Conservation (phyloP, 2,329 filamentous ascomycete species). For the Cladobotryum protrusum region DNA sequence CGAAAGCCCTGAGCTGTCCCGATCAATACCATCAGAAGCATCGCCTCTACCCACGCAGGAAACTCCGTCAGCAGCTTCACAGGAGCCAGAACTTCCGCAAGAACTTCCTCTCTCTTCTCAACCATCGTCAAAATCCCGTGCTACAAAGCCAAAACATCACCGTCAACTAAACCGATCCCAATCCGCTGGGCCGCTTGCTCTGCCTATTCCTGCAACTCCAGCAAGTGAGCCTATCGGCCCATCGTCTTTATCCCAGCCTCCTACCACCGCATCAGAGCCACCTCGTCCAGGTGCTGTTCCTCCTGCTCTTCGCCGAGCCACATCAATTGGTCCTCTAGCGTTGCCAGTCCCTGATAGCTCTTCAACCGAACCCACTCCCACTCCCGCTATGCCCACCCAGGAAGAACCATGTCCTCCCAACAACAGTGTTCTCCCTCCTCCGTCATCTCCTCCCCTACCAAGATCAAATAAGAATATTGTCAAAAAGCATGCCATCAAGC, state of each 20-base stretch:
- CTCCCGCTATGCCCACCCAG: conserved; percentile 20
- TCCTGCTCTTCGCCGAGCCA: conserved; percentile 32
- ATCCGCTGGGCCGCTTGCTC: conserved; percentile 30
- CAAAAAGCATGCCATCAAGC: conserved; percentile 56
- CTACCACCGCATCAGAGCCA: conserved; percentile 13
- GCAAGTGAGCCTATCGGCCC: conserved; percentile 47
- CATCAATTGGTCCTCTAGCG: conserved; percentile 26
- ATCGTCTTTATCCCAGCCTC: conserved; percentile 31
- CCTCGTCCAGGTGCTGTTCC: conserved; percentile 26
- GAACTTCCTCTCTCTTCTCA: background rate
- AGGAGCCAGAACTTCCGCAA: background rate
- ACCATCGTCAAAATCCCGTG: conserved; percentile 1
- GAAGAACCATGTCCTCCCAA: conserved; percentile 38
- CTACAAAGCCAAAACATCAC: conserved; percentile 15
- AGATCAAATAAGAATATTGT: conserved; percentile 58
- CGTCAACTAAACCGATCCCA: conserved; percentile 30
- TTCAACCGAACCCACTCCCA: background rate
- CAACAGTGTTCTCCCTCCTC: conserved; percentile 30
- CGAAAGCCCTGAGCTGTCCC: background rate
- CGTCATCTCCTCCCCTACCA: conserved; percentile 37
- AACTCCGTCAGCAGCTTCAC: background rate
- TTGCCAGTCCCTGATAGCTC: conserved; percentile 33
- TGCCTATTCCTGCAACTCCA: conserved; percentile 31
- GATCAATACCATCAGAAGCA: conserved; percentile 1
- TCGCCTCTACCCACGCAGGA: background rate